Evolutionary conservation across 140 eudicot genomes (phyloP), one percentile per base, ranked within the genome.

Genomic region (Senecio squalidus): DNA sequence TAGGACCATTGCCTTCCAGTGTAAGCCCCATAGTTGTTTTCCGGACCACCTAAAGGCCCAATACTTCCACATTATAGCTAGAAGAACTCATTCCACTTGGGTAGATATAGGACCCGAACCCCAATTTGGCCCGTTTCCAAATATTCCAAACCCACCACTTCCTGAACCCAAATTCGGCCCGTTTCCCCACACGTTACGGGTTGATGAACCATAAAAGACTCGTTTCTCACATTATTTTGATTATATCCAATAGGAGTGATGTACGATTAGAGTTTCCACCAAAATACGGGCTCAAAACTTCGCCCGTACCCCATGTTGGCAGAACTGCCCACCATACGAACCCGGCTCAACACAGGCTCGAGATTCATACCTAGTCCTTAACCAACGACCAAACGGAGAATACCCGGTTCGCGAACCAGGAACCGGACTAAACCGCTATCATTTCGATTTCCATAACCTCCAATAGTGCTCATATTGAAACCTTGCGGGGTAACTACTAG

Each of bases 301-400:
- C 89, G 84, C 18, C 95, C 95, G 24, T 82, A 85, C 9, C 93
- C 82, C 47, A 76, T 64, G 50, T 34, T 78, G 74, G 68, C 75
- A 14, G 85, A 59, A 21, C 45, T 62, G n/a, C 50, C 71, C 76
- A 24, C 92, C 88, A 60, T 74, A 84, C 23, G 67, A 71, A 59
- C 79, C 70, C 7, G 82, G 68, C 66, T 77, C 71, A 85, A 49
- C 30, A 69, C 80, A 0, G 90, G 81, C 27, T 89, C 97, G 48
- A 85, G 64, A 59, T 78, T 82, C 73, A 85, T 53, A 39, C 90
- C 79, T 86, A 79, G 64, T 14, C 86, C 95, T 67, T 79, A 89
- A 41, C 85, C 81, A 17, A 79, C 22, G 95, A 9, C 84, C 88
- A 39, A 82, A 85, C 7, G 81, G 89, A 46, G 89, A 78, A 62